Base-by-base conservation (phyloP, 371 early-diverging fungal species). In the Vairimorpha apis region DNA sequence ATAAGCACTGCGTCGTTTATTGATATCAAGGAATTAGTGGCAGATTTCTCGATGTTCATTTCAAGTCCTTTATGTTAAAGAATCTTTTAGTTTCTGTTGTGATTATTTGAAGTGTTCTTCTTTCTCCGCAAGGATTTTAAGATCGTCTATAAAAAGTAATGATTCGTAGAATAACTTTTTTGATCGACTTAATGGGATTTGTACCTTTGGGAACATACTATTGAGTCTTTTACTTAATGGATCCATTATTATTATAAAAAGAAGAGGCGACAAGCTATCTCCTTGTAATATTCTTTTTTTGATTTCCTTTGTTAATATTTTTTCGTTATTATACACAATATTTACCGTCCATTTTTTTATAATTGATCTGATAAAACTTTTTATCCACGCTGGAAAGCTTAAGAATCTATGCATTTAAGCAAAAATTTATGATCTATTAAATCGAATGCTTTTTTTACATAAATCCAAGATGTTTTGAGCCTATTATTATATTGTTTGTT, bases 201-300 rank as follows among this genome's bases (percentile, higher is more conserved):
- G 25, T 33, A 58, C 58, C 27, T 58, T 58, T 33, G 29, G 58
- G n/a, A 25, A 69, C 18, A 16, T 37, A 10, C 2, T n/a, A 30
- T 69, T 69, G 14, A 69, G 35, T 35, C 16, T 43, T 35, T 37
- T 41, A 27, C 70, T 69, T 14, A 69, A 14, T 32, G 32, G 70
- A n/a, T 69, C 70, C 70, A 69, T 69, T 23, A 23, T 68, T 33
- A 69, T 12, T 32, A 63, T n/a, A 33, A 69, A 69, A 5, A 69
- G 32, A 25, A 69, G 55, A 4, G 64, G 70, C 4, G 59, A 69
- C 7, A 69, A 41, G 32, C 7, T 7, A 53, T 67, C 67, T 10
- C 63, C 67, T 32, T 63, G 67, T 16, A 67, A 32, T 18, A 69
- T 30, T n/a, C 70, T 35, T 23, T 21, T n/a, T 30, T 69, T 27